Percentiles rank a stretch among this genome's conserved stretches.
phyloP scores from a whole-genome alignment of 2,329 filamentous ascomycete genomes.

The Colletotrichum viniferum region DNA sequence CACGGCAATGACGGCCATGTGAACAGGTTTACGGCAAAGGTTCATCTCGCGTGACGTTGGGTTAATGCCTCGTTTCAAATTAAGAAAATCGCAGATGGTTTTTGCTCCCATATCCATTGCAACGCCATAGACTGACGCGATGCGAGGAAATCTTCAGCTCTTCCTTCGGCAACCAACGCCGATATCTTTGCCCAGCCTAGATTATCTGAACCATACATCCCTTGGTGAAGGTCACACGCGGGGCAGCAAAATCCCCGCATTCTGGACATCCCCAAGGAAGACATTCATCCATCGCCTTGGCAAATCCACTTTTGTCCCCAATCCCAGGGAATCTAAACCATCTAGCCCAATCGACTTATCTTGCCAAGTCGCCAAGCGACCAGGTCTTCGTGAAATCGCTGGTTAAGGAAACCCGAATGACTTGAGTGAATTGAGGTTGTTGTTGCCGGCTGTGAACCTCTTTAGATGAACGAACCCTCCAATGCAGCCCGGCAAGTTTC shows the following conservation, averaged over 20 bases:
- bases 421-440: neutral
- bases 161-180: neutral
- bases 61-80: fast-evolving
- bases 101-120: neutral
- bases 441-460: neutral
- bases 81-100: neutral
- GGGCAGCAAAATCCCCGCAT: neutral
- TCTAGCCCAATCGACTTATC: neutral
- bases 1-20: neutral
- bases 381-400: neutral
- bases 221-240: neutral
- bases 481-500: neutral
- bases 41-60: neutral
- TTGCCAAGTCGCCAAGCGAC: neutral
- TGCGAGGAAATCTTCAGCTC: neutral
- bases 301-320: neutral
- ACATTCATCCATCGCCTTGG: neutral
- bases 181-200: neutral
- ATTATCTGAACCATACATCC: neutral
- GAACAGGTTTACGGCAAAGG: neutral
- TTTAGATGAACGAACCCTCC: neutral
- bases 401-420: neutral
- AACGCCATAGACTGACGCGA: neutral
- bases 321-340: neutral
- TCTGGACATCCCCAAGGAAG: neutral